Percentiles rank a stretch among this genome's conserved stretches.
Evolutionary conservation across 2,329 filamentous ascomycete genomes (phyloP).

Genomic region (Aaosphaeria arxii): DNA sequence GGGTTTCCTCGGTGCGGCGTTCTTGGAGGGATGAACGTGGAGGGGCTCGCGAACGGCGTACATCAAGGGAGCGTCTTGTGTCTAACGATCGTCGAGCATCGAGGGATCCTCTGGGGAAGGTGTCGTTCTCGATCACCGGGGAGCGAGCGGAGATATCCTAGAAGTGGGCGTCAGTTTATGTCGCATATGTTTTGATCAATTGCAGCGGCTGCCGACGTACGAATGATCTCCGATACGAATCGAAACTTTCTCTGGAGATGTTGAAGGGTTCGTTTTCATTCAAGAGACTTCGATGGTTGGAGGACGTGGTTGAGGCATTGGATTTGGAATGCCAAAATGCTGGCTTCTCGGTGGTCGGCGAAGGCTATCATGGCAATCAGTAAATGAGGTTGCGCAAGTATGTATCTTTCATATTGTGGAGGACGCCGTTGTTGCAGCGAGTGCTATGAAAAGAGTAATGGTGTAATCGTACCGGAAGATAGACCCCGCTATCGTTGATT

Average conservation of each 20-base stretch:
- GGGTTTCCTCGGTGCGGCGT: constrained; percentile 59
- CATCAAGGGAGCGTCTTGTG: constrained; percentile 56
- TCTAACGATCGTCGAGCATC: constrained; percentile 75
- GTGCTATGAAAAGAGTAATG: not conserved
- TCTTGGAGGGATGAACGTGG: constrained; percentile 61
- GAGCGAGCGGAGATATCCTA: constrained; percentile 90
- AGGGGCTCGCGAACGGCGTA: constrained; percentile 52
- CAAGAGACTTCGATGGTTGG: constrained; percentile 62
- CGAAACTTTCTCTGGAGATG: constrained; percentile 94
- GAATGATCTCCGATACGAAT: constrained; percentile 93
- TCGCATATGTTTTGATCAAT: too few species aligned
- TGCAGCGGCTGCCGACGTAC: constrained; percentile 52
- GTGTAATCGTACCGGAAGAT: constrained; percentile 70
- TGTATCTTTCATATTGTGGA: not conserved
- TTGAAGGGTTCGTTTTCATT: constrained; percentile 89
- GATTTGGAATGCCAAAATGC: constrained; percentile 65
- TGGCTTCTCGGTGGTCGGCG: constrained; percentile 85
- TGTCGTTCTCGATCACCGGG: constrained; percentile 60
- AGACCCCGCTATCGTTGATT: constrained; percentile 93
- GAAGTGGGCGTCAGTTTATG: constrained; percentile 28
- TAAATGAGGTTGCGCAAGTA: constrained; percentile 1
- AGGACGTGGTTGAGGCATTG: constrained; percentile 49
- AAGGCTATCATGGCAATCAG: constrained; percentile 50
- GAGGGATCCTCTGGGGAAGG: constrained; percentile 50
- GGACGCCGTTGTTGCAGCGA: not conserved